These are phyloP conservation scores for Alternaria hordeiaustralica DNA, from an alignment of 2,329 filamentous ascomycete genomes.

Conservation along the genomic window DNA sequence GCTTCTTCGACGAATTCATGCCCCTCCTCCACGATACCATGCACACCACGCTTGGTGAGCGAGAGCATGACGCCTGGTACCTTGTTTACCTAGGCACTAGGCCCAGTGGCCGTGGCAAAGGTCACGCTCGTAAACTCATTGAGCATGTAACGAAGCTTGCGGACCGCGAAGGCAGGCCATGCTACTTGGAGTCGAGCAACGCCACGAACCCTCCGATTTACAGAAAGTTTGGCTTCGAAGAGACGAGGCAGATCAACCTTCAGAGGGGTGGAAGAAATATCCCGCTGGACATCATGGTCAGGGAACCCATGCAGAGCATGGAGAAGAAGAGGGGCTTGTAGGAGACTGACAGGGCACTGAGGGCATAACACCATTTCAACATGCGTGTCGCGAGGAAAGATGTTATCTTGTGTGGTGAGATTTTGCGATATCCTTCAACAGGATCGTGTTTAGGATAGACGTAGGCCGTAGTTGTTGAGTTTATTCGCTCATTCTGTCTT, in stretches of 20 bases:
- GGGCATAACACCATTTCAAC: conserved; percentile 32
- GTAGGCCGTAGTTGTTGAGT: neutral
- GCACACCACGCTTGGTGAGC: conserved; percentile 69
- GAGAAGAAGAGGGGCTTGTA: conserved; percentile 29
- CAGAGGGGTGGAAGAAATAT: conserved; percentile 65
- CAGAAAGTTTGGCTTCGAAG: conserved; percentile 74
- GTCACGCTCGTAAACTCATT: conserved; percentile 75
- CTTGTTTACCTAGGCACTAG: conserved; percentile 84
- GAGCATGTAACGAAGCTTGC: conserved; percentile 70
- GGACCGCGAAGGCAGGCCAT: conserved; percentile 69
- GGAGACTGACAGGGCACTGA: neutral
- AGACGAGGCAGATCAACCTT: conserved; percentile 68
- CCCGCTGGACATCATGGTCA: conserved; percentile 79
- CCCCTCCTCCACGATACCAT: conserved; percentile 78
- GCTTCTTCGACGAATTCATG: conserved; percentile 79
- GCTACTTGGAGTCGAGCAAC: conserved; percentile 82
- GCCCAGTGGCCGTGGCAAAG: conserved; percentile 71
- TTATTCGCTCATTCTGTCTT: neutral
- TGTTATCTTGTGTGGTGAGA: neutral
- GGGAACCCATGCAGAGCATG: conserved; percentile 62
- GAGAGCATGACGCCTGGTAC: conserved; percentile 76
- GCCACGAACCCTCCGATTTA: conserved; percentile 74
- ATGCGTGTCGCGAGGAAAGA: conserved; percentile 14
- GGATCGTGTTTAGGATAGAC: conserved; percentile 4
- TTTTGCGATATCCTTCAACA: conserved; percentile 30